Evolutionary conservation across 2,329 filamentous ascomycete genomes (phyloP).

Genomic region (Cryoendolithus antarcticus): DNA sequence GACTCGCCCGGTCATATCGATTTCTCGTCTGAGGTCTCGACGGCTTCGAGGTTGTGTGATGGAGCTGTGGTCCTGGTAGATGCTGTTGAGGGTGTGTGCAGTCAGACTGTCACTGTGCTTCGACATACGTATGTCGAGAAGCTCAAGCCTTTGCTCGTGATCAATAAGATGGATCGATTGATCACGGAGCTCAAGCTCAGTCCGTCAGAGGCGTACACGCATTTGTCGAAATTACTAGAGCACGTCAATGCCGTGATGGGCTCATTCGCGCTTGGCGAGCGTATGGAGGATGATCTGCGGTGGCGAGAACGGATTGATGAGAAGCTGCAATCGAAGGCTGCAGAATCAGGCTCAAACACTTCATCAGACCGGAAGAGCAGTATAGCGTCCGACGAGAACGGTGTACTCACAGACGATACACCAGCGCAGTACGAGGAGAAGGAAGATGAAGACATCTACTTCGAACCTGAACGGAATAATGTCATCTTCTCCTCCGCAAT

Average conservation of each 20-base stretch:
- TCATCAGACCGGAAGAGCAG: slow-evolving; percentile 29
- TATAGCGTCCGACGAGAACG: slow-evolving; percentile 44
- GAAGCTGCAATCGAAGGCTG: slow-evolving; percentile 56
- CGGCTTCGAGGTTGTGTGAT: slow-evolving; percentile 85
- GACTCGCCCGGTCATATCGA: slow-evolving; percentile 98
- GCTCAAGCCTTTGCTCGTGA: slow-evolving; percentile 82
- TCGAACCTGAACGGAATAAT: slow-evolving; percentile 95
- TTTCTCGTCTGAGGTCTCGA: slow-evolving; percentile 96
- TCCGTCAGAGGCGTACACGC: slow-evolving; percentile 74
- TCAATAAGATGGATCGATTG: slow-evolving; percentile 96
- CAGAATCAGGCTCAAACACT: slow-evolving; percentile 3
- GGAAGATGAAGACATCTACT: slow-evolving; percentile 95
- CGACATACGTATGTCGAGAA: slow-evolving; percentile 94
- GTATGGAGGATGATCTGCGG: slow-evolving; percentile 95
- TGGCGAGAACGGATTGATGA: slow-evolving; percentile 93
- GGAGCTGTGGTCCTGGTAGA: slow-evolving; percentile 90
- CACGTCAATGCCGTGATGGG: slow-evolving; percentile 96
- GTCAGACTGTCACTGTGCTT: slow-evolving; percentile 92
- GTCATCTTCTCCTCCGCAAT: slow-evolving; percentile 97
- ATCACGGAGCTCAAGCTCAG: slow-evolving; percentile 93
- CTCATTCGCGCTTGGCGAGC: slow-evolving; percentile 93
- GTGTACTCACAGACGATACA: slow-evolving; percentile 33
- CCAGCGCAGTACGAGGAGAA: slow-evolving; percentile 65
- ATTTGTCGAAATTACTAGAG: slow-evolving; percentile 79
- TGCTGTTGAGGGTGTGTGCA: slow-evolving; percentile 94